Evolutionary conservation across 2,329 filamentous ascomycete genomes (phyloP).

Genomic region (Aspergillus pseudonomiae): DNA sequence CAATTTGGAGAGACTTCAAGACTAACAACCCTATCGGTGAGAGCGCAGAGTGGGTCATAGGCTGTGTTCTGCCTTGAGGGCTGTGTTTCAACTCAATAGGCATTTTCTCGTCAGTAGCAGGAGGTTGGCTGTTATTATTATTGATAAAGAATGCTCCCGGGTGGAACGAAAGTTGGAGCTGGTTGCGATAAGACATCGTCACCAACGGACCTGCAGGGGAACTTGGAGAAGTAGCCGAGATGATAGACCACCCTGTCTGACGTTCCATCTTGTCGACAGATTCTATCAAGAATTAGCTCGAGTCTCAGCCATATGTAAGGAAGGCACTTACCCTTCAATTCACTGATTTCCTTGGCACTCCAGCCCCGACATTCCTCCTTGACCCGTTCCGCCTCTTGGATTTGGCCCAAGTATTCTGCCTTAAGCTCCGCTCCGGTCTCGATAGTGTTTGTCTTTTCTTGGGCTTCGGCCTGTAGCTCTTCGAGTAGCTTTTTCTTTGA

Average conservation of each 20-base stretch:
- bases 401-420: conserved; percentile 70
- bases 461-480: conserved; percentile 66
- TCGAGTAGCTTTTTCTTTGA: conserved; percentile 69
- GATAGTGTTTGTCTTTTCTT: conserved; percentile 68
- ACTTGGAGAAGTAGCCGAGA: conserved; percentile 36
- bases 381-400: conserved; percentile 78
- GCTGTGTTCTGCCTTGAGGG: conserved; percentile 24
- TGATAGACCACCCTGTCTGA: conserved; percentile 49
- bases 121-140: conserved; percentile 22
- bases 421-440: conserved; percentile 68
- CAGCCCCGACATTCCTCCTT: conserved; percentile 89
- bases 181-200: conserved; percentile 46
- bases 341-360: conserved; percentile 77
- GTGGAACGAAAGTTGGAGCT: conserved; percentile 47
- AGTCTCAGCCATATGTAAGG: neutral
- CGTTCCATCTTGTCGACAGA: conserved; percentile 45
- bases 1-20: conserved; percentile 44
- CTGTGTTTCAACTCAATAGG: conserved; percentile 41
- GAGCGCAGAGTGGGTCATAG: conserved; percentile 19
- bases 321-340: conserved; percentile 68
- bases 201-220: conserved; percentile 36
- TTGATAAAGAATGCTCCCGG: conserved; percentile 39
- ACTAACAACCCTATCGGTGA: conserved; percentile 46
- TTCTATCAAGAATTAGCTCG: conserved; percentile 21
- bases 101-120: conserved; percentile 26